Evolutionary conservation across 768 basidiomycete genomes (phyloP), one percentile per base, ranked within the genome.

Genomic region (Dictyophora rubrovolvata): DNA sequence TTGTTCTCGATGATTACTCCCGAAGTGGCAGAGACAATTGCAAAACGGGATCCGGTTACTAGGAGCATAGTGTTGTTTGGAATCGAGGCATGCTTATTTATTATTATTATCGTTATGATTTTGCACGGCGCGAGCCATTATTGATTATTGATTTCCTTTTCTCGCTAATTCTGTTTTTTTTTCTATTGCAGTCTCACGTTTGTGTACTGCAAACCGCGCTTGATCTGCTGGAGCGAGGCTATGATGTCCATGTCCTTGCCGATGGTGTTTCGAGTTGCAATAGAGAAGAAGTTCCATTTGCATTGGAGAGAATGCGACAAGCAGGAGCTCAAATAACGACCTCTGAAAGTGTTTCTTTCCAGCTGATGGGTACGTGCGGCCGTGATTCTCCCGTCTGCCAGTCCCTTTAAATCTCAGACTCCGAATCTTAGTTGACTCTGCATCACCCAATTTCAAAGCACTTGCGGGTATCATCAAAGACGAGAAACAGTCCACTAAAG

Each of bases 181-280:
- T 4, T 53, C 58, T 61, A 21, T n/a, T 63, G 9, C 47, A 93
- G 92, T 81, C 88, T 16, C 93, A 95, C 65, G 83, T 96, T 61
- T 96, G 93, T 66, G 82, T 95, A 9, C 77, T 93, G 6, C 93
- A 95, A 69, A 89, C 91, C 0, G 77, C 85, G 0, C 73, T 93
- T 17, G 84, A 87, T 61, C 77, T 95, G 12, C 69, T 87, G 2
- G 66, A 74, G 48, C 63, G 33, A 0, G 75, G 74, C 0, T 78
- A 76, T 48, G 68, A 76, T 60, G 82, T 88, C 6, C 81, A 88
- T 68, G 77, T 93, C 42, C 72, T 92, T 21, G 89, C 87, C 1
- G 93, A 96, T 66, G 91, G 85, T 16, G 84, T 94, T 16, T 91
- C 89, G 1, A 88, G 86, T 33, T 85, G 81, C 63, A 90, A 93